Base-by-base conservation (phyloP, 371 early-diverging fungal genomes). In the Actinomortierella wolfii region DNA sequence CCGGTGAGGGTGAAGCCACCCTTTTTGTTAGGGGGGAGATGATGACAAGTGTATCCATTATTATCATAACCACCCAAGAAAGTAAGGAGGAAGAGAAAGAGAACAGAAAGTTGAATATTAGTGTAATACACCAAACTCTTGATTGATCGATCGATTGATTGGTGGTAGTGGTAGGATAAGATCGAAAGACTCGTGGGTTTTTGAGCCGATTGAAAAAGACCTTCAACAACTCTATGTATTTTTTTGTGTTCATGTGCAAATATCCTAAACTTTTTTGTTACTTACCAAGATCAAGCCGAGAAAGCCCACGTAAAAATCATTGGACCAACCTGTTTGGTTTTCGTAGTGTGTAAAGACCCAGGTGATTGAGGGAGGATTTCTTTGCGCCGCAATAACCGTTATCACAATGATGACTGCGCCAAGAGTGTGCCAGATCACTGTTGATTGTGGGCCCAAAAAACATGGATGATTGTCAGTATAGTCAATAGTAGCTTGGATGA, bases 291-390 rank as follows among this genome's bases (percentile, higher is more conserved):
- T 20, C 1, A 68, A 18, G 1, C 69, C 69, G 2, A 68, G 24
- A 0, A 68, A 58, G 0, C 26, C 14, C 7, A 63, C 69, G 47
- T 68, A 63, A 3, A 56, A 51, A 0, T 57, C 40, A 1, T 46
- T 59, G 1, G 48, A 20, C 56, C 63, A 68, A 7, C 64, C 69
- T 15, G 69, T 68, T 34, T 68, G 59, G 23, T 68, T 68, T 46
- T 68, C 69, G 50, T 63, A 68, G 23, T 63, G 69, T 4, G 64
- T 59, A 39, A 68, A 56, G 25, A 63, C 59, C 69, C 69, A 68
- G 1, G 39, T 15, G 1, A 51, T 34, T 3, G 69, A 52, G 14
- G 69, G 69, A 5, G 69, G 64, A 1, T 23, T 20, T 15, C 15
- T 68, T 24, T 41, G 40, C 0, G 63, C 51, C 1, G 56, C 39